Base-by-base conservation (phyloP, 352 stramenopile species). In the Blastocystis sp. region DNA sequence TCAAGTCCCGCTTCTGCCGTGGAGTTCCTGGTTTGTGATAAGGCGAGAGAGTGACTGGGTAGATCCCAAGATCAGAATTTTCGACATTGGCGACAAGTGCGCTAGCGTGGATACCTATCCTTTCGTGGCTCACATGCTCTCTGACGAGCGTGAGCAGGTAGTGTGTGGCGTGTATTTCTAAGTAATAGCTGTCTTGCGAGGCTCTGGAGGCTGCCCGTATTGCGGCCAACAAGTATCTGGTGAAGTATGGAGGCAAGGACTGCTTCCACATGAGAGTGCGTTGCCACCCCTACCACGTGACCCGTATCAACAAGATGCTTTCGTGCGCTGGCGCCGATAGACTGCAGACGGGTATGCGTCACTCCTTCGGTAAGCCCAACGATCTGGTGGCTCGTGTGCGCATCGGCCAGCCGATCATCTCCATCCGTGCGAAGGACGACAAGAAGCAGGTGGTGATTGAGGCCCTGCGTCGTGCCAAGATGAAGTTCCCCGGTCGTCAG, bases 221-320 rank as follows among this genome's bases (percentile, higher is more conserved):
- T 91, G 95, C 96, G 77, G 95, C 96, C 91, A 99, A 99, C 94
- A 98, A 98, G 93, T 98, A 98, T 92, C 92, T 99, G 92, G 93
- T 92, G 74, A 98, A 98, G 93, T 96, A 94, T 90, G 94, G 95
- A 90, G 96, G 96, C 90, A 98, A 98, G 93, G 97, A 99, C 91
- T 95, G 93, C 89, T 98, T 98, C 93, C 97, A 99, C 93, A 98
- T 99, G 92, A 95, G 96, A 89, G 97, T 98, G 79, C 94, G 97
- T 87, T 97, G 95, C 90, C 97, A 99, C 92, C 97, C 97, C 69
- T 99, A 98, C 94, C 96, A 99, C 90, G 96, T 99, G 62, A 92
- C 99, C 74, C 95, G 97, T 93, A 98, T 98, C 91, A 99, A 99
- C 92, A 99, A 99, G 92, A 99, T 99, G 97, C 94, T 99, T 97